Percentiles rank a stretch among this genome's conserved stretches.
These are phyloP conservation scores for Boletus sp. DNA, from an alignment of 768 basidiomycete species.

Conservation along the genomic window DNA sequence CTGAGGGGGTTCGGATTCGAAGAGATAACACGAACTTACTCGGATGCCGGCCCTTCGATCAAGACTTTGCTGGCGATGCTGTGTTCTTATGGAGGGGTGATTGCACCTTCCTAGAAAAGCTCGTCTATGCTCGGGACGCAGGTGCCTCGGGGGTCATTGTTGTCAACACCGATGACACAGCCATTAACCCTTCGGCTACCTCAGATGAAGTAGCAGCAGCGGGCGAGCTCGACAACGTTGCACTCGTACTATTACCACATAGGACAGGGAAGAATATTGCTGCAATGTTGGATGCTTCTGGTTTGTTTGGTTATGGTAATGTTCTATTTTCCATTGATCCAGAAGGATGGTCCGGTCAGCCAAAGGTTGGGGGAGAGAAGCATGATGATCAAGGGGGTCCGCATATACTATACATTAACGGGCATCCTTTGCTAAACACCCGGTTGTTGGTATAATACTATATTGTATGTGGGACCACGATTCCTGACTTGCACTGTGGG, in stretches of 20 bases:
- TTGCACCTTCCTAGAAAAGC: slow-evolving; percentile 88
- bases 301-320: slow-evolving; percentile 43
- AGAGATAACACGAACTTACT: slow-evolving; percentile 49
- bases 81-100: slow-evolving; percentile 71
- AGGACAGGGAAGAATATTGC: slow-evolving; percentile 50
- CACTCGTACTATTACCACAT: slow-evolving; percentile 55
- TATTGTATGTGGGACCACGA: background rate
- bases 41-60: slow-evolving; percentile 59
- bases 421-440: slow-evolving; percentile 73
- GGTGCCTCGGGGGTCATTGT: slow-evolving; percentile 80
- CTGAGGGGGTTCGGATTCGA: slow-evolving; percentile 53
- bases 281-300: slow-evolving; percentile 53
- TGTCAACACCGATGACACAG: slow-evolving; percentile 55
- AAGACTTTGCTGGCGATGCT: slow-evolving; percentile 46
- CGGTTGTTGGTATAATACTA: slow-evolving; percentile 54
- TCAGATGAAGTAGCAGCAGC: slow-evolving; percentile 51
- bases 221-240: slow-evolving; percentile 56
- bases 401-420: slow-evolving; percentile 71
- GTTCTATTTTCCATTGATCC: slow-evolving; percentile 51
- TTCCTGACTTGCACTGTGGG: background rate
- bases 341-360: slow-evolving; percentile 28
- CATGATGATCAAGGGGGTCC: slow-evolving; percentile 29
- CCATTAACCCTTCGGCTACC: slow-evolving; percentile 66
- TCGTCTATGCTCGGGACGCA: slow-evolving; percentile 60
- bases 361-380: slow-evolving; percentile 9